Base-by-base conservation (phyloP, 441 rosid genomes). In the Gossypium davidsonii region DNA sequence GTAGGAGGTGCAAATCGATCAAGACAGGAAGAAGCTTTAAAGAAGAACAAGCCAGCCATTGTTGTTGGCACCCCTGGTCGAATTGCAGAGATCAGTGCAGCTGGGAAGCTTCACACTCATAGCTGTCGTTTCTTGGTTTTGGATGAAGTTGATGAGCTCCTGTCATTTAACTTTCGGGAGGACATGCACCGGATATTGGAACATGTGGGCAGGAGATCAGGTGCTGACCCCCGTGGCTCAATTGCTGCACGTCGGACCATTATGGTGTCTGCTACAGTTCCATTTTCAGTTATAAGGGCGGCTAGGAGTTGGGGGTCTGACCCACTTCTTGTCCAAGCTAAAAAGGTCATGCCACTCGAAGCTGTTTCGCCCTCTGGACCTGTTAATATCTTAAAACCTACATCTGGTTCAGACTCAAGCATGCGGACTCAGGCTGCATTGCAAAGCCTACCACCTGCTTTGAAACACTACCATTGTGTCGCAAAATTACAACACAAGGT, bases 11-110 rank as follows among this genome's bases (percentile, higher is more conserved):
- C 97, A 0, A 94, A 94, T 79, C 85, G 91, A 72, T 83, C 89
- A 78, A 85, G 98, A 83, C 98, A 94, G 84, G 97, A 94, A 85
- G 98, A 94, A 78, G 95, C 93, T 17, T 91, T 94, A 12, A 92
- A 86, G 90, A 94, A 94, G 79, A 92, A 92, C 69, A 92, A 92
- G 73, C 98, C 97, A 0, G 81, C 85, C 20, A 94, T 94, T 70
- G 87, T 94, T 61, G 95, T 92, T 14, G 98, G 97, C 57, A 92
- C 97, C 12, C 98, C 98, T 6, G 97, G 98, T 20, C 85, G 97
- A 73, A 87, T 91, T 73, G 93, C 97, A 1, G 94, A 90, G 84
- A 92, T 94, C 65, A 92, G 98, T 78, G 92, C 94, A 21, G 79
- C 95, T 7, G 98, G 97, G 69, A 92, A 86, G 76, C 91, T 94